A percentile compares a stretch with the other conserved stretches of the same genome.
These are phyloP conservation scores for Spirogloea muscicola DNA, from an alignment of 139 green algal species.

Conservation along the genomic window DNA sequence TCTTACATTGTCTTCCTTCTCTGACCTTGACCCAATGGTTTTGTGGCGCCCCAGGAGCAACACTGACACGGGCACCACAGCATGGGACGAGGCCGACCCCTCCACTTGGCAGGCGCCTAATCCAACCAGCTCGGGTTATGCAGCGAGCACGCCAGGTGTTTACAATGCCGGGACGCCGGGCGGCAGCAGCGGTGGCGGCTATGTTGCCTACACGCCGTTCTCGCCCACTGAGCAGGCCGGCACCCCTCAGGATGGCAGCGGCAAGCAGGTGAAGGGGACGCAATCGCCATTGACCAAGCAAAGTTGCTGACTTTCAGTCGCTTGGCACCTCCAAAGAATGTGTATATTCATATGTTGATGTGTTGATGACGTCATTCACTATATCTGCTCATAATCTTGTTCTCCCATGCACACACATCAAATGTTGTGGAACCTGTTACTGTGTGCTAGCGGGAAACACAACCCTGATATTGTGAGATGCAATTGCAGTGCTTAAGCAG, in stretches of 20 bases:
- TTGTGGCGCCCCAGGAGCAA: not conserved
- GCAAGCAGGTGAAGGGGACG: slow-evolving; percentile 1
- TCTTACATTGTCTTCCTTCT: not conserved
- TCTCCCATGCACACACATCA: no score
- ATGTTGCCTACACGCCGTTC: slow-evolving; percentile 22
- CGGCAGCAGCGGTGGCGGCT: not conserved
- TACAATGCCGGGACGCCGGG: not conserved
- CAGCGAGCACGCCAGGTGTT: no score
- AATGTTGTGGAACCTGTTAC: no score
- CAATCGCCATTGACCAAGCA: no score
- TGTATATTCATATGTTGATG: no score
- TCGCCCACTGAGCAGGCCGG: slow-evolving; percentile 19
- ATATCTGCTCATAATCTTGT: no score
- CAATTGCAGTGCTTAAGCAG: no score
- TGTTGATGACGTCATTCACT: no score
- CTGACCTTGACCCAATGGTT: not conserved
- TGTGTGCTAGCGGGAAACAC: no score
- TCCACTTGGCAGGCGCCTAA: no score
- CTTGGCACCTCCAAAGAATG: slow-evolving; percentile 14
- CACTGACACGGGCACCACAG: slow-evolving; percentile 5
- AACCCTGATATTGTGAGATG: no score
- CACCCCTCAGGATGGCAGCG: slow-evolving; percentile 6
- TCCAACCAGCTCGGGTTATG: no score
- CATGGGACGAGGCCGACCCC: slow-evolving; percentile 21
- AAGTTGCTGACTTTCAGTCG: slow-evolving; percentile 4